These are phyloP conservation scores for Aureobasidium sp. DNA, from an alignment of 2,329 filamentous ascomycete genomes.

Conservation along the genomic window DNA sequence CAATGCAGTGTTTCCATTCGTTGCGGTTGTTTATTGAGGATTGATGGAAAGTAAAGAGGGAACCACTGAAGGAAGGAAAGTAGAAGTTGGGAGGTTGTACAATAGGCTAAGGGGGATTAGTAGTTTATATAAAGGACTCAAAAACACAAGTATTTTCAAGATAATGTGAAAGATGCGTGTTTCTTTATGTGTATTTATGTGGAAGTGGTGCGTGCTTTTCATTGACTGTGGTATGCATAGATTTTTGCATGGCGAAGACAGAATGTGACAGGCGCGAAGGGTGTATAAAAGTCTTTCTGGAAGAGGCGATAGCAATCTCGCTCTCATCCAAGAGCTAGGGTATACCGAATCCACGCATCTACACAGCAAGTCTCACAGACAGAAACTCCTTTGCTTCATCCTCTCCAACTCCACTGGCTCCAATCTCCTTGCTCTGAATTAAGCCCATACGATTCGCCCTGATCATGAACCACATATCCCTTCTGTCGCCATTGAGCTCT, in stretches of 20 bases:
- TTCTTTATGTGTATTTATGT: too few relatives aligned
- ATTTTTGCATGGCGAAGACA: too few relatives aligned
- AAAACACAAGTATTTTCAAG: not conserved
- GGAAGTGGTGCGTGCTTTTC: too few relatives aligned
- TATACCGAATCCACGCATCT: not conserved
- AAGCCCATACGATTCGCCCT: conserved; percentile 62
- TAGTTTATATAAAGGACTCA: not conserved
- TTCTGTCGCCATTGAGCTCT: conserved; percentile 66
- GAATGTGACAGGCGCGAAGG: not conserved
- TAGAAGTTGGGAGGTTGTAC: not conserved
- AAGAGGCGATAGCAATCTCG: not conserved
- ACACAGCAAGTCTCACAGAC: conserved; percentile 8
- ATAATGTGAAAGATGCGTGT: too few relatives aligned
- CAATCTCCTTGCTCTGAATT: conserved; percentile 57
- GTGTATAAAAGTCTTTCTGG: not conserved
- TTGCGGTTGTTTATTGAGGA: not conserved
- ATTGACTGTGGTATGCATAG: too few relatives aligned
- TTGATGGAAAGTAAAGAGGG: not conserved
- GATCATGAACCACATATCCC: conserved; percentile 76
- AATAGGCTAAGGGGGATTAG: not conserved
- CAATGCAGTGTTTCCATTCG: not conserved
- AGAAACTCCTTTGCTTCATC: conserved; percentile 55
- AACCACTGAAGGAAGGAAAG: not conserved
- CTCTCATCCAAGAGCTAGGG: not conserved
- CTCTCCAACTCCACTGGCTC: conserved; percentile 58